Evolutionary conservation across 164 flowering plant species (phyloP), one percentile per base, ranked within the genome.

Genomic region (Sedum album): DNA sequence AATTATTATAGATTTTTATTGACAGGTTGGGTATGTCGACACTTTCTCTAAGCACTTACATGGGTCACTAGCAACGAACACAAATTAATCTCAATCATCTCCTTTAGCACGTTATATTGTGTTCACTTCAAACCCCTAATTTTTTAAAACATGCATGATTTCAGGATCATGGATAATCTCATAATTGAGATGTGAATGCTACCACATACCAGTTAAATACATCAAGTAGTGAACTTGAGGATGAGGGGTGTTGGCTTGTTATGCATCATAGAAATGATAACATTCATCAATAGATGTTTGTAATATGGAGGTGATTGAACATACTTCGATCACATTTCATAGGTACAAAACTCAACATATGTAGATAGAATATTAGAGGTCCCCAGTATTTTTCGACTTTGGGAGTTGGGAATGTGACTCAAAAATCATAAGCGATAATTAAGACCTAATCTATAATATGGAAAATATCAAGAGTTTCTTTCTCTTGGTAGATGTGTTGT

Each of bases 11-110:
- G 17, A 55, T 55, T 55, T 25, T 55, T 55, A 55, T 55, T 55
- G 60, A 55, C 31, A 55, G 25, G 60, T 55, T 55, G 60, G 31
- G 17, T 55, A 55, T 55, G 60, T 55, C 60, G 28, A 14, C n/a
- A n/a, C 60, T 55, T 25, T 9, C 60, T 55, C 30, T n/a, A n/a
- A n/a, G n/a, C n/a, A n/a, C n/a, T n/a, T 23, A 8, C 5, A 7
- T 21, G 60, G 17, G 30, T 5, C 60, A 55, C 23, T 31, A 55
- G 6, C 30, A 51, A 53, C 60, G 25, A 53, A 7, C 23, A 55
- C 60, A 55, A 55, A 8, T 11, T 25, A 25, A 55, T 55, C 60
- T 0, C 14, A 55, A 55, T 55, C 60, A 55, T 25, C 60, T 55
- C 17, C 30, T 21, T 0, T 25, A 13, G 31, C 25, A 55, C 17